Conservation (phyloP, 441 rosid genomes). For the Jatropha multifida region DNA sequence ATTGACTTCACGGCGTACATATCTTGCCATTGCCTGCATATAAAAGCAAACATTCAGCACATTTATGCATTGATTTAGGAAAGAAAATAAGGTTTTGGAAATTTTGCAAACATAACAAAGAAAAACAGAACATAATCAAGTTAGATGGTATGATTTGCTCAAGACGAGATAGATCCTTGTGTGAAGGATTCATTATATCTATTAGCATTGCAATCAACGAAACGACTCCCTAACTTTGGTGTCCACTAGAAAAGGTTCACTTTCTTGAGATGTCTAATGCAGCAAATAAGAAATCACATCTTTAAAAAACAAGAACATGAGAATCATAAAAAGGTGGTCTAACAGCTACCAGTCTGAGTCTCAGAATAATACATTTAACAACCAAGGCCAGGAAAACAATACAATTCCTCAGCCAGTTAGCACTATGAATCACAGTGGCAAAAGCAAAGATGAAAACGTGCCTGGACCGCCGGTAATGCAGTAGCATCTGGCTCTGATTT, state of each 20-base stretch:
- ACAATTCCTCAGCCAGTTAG: conserved; percentile 1
- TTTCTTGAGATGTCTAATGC: too few species aligned
- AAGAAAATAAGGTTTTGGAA: not conserved
- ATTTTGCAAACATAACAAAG: too few species aligned
- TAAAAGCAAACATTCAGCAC: conserved; percentile 20
- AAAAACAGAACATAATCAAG: not conserved
- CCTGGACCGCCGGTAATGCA: conserved; percentile 71
- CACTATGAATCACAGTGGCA: conserved; percentile 2
- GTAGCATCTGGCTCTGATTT: conserved; percentile 54
- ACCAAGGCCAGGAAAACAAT: not conserved
- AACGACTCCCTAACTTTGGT: not conserved
- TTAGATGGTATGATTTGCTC: not conserved
- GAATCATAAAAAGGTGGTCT: not conserved
- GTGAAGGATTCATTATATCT: not conserved
- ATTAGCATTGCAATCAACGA: not conserved
- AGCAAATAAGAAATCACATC: not conserved
- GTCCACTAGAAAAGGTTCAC: not conserved
- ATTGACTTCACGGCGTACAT: conserved; percentile 69
- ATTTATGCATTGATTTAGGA: not conserved
- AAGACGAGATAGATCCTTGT: not conserved
- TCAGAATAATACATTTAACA: not conserved
- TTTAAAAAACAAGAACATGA: not conserved
- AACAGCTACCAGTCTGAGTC: not conserved
- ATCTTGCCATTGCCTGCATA: conserved; percentile 91
- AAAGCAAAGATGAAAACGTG: conserved; percentile 41